These are phyloP conservation scores for Eucalyptus curtisii DNA, from an alignment of 345 rosid genomes.

Conservation along the genomic window DNA sequence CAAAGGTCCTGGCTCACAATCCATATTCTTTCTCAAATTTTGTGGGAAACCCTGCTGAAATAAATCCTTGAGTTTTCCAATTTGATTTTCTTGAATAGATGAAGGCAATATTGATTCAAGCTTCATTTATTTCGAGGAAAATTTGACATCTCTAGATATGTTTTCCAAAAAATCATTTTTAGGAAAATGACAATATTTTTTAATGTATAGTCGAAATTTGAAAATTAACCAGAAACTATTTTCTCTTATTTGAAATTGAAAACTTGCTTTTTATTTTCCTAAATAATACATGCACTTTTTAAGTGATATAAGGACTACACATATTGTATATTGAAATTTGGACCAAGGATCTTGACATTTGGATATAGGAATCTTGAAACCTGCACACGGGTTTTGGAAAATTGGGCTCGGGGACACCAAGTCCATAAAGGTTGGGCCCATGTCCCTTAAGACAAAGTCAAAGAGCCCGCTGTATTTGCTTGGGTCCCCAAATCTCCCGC, in stretches of 20 bases:
- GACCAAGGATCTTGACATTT: background rate
- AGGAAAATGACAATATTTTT: background rate
- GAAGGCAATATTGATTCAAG: too few species aligned
- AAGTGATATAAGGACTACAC: accelerated
- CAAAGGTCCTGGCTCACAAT: too few species aligned
- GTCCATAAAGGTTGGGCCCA: background rate
- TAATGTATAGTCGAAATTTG: background rate
- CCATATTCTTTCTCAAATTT: too few species aligned
- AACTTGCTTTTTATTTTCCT: background rate
- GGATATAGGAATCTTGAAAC: background rate
- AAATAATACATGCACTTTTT: background rate
- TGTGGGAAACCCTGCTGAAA: too few species aligned
- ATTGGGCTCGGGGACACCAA: accelerated
- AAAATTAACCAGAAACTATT: accelerated
- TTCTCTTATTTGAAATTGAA: background rate
- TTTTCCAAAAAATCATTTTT: background rate
- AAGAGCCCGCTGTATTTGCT: accelerated
- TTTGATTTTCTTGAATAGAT: too few species aligned
- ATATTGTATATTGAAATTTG: background rate
- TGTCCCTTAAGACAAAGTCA: background rate
- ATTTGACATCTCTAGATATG: too few species aligned
- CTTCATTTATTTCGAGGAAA: accelerated
- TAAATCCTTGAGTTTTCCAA: too few species aligned
- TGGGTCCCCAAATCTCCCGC: background rate
- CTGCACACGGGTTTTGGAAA: accelerated